Base-by-base conservation (phyloP, 1,139 yeast genomes). In the Entelexis paramagnoliae region DNA sequence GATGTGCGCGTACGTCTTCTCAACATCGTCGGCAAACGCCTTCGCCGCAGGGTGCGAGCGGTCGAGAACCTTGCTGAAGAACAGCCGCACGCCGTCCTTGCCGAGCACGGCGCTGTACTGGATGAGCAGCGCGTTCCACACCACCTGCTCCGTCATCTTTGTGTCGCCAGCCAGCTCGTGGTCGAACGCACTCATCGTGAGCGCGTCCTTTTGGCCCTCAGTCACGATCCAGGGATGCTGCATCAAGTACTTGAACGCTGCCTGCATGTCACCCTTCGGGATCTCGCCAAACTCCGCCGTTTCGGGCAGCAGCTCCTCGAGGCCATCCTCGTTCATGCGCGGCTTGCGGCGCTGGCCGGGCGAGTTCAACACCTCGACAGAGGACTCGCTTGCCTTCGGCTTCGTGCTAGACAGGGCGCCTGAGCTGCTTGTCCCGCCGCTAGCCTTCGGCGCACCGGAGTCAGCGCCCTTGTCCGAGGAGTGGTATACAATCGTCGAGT, bases 181-280 rank as follows among this genome's bases (percentile, higher is more conserved):
- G 62, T 91, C 95, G 66, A 91, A 93, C 0, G 97, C 95, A 26
- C 83, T 81, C 96, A 91, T 89, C 64, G 89, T 73, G 54, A 93
- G 76, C 0, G 95, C 89, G 67, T 93, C 98, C 64, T 89, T 88
- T 64, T 91, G 97, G 55, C 79, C 80, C 59, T 84, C 89, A 3
- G 79, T 78, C 52, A 89, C 79, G 55, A 93, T 84, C 52, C 75
- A 72, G 32, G 86, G 78, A 65, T 88, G 85, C 53, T 68, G 63
- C 58, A 75, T 68, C 60, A 84, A 69, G 64, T 71, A 81, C 49
- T 68, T 68, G 54, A 80, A 75, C 60, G 81, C 73, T 51, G 70
- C 68, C 43, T 69, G 62, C 52, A 78, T 71, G 49, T 82, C 73
- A 30, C 71, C 69, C 5, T 69, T 59, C 3, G 79, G 68, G 32